A percentile compares a stretch with the other conserved stretches of the same genome.
phyloP scores from a whole-genome alignment of 495 filamentous ascomycete genomes.

The Neurospora tetrasperma region DNA sequence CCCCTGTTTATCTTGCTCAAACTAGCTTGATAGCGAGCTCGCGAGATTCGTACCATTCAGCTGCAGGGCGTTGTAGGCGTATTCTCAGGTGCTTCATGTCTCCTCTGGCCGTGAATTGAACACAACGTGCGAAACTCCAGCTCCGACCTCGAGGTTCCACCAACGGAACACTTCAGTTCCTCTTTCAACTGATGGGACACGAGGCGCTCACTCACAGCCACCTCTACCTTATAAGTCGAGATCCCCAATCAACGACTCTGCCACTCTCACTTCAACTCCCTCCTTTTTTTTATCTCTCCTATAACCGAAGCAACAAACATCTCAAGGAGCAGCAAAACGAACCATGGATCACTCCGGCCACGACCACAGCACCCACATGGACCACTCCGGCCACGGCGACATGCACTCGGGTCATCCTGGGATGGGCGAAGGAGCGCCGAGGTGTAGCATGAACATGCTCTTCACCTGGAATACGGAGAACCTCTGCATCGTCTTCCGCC shows the following conservation, averaged over 20 bases:
- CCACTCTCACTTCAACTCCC: not conserved
- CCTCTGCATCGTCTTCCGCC: conserved; percentile 89
- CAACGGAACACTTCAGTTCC: not conserved
- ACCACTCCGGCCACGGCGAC: conserved; percentile 42
- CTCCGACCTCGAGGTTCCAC: not conserved
- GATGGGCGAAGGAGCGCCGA: conserved; percentile 14
- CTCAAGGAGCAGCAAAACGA: not conserved
- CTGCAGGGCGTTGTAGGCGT: not conserved
- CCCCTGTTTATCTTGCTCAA: not conserved
- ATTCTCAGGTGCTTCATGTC: not conserved
- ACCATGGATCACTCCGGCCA: conserved; percentile 37
- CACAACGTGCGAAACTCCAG: not conserved
- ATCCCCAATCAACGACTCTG: not conserved
- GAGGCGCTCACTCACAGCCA: not conserved
- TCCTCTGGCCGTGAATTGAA: not conserved
- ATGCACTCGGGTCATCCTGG: conserved; percentile 34
- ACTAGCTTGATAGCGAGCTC: not conserved
- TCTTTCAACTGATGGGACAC: not conserved
- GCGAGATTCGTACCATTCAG: not conserved
- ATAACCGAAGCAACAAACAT: not conserved
- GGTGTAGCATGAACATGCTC: conserved; percentile 92
- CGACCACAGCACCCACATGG: conserved; percentile 26
- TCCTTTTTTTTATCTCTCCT: not conserved
- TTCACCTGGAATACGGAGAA: conserved; percentile 91
- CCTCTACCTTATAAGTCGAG: not conserved